Base-by-base conservation (phyloP, 371 early-diverging fungal species). In the Choanephora cucurbitarum region DNA sequence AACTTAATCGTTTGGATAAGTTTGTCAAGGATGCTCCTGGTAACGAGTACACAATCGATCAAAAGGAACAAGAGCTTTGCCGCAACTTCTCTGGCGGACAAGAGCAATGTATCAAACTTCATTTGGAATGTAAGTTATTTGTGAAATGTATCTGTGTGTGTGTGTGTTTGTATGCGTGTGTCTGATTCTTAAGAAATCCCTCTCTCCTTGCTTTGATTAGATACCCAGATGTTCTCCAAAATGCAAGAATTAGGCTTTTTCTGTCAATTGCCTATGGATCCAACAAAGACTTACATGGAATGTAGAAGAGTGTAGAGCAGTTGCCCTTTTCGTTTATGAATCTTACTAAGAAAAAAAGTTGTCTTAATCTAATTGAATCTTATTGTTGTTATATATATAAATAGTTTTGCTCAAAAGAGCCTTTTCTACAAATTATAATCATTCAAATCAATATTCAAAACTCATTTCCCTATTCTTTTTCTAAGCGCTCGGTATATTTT, bases 201-300 rank as follows among this genome's bases (percentile, higher is more conserved):
- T n/a, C n/a, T n/a, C n/a, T n/a, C n/a, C n/a, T n/a, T n/a, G n/a
- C n/a, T 31, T 21, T 42, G 13, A 44, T 21, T 62, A 79, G 80
- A 70, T 61, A 65, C 73, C 31, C 62, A 76, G 62, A 82, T 82
- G 82, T 82, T 82, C 54, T 60, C 69, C 22, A 65, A 77, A 70
- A 82, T 82, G 80, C 82, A 82, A 67, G 74, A 79, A 51, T 67
- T 82, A 45, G 82, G 78, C 52, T 82, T 79, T 53, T 82, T 79
- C 57, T 82, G 82, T 64, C 71, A 77, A 37, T 62, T 82, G 48
- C 80, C 80, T 21, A 77, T 74, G 72, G 82, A 82, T 45, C 82
- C 82, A 17, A 76, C 61, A n/a, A 59, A 74, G 53, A 79, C 77
- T n/a, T 68, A 78, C 55, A 75, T 82, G 71, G 79, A 79, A 32